phyloP scores from a whole-genome alignment of 2,329 filamentous ascomycete species.

The Exophiala lecanii-corni region DNA sequence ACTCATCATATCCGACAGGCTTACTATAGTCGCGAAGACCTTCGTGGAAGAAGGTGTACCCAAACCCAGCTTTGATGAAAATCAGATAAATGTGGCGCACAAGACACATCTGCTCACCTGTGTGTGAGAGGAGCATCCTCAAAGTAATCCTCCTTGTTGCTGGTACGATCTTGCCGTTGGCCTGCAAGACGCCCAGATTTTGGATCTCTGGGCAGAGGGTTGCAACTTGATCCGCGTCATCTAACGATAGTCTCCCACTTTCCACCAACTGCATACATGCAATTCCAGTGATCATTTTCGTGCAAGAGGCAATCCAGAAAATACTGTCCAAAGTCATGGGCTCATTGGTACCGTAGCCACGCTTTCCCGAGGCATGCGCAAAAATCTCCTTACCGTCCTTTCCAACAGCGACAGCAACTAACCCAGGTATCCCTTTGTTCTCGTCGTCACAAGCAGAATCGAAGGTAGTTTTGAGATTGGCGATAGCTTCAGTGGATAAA shows the following conservation, averaged over 20 bases:
- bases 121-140: conserved; percentile 48
- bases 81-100: conserved; percentile 10
- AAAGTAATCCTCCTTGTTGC: conserved; percentile 44
- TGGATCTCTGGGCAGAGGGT: conserved; percentile 34
- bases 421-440: too few relatives aligned
- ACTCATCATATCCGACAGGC: conserved; percentile 55
- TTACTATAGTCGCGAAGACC: conserved; percentile 35
- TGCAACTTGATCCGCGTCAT: conserved; percentile 45
- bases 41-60: conserved; percentile 45
- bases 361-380: conserved; percentile 21
- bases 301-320: conserved; percentile 52
- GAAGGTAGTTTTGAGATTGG: too few relatives aligned
- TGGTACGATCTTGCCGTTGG: conserved; percentile 25
- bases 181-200: background rate
- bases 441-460: too few relatives aligned
- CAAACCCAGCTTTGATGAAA: conserved; percentile 31
- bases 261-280: conserved; percentile 56
- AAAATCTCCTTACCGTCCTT: conserved; percentile 18
- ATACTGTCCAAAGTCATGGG: conserved; percentile 24
- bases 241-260: conserved; percentile 42
- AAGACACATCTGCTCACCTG: too few relatives aligned
- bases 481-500: too few relatives aligned
- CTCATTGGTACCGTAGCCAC: conserved; percentile 7
- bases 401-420: conserved; percentile 16
- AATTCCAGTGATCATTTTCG: conserved; percentile 50